These are phyloP conservation scores for Trichoderma simmonsii DNA, from an alignment of 2,329 filamentous ascomycete genomes.

Conservation along the genomic window DNA sequence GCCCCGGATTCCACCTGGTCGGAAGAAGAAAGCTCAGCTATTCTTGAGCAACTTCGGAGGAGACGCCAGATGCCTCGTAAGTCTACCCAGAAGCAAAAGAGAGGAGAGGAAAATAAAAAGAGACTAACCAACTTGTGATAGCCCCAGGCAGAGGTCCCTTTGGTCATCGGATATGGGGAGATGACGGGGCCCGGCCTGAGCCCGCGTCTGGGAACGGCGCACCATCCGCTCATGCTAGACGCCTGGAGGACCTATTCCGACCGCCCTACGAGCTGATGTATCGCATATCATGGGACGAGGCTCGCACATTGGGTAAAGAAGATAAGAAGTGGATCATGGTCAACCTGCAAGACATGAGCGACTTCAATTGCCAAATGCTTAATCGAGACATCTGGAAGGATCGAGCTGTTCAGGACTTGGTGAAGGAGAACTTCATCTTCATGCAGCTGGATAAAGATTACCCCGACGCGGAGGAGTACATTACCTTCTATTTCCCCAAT, in stretches of 20 bases:
- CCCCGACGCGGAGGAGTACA: constrained; percentile 71
- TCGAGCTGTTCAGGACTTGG: constrained; percentile 68
- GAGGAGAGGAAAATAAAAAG: not conserved
- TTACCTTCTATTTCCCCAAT: constrained; percentile 81
- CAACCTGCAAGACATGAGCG: constrained; percentile 88
- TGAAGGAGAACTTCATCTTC: constrained; percentile 92
- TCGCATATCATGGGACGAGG: constrained; percentile 75
- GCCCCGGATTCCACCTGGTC: constrained; percentile 57
- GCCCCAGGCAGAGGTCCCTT: constrained; percentile 35
- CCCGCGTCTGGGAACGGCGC: constrained; percentile 44
- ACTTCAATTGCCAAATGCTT: constrained; percentile 91
- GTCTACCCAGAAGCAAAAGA: not conserved
- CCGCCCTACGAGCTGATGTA: constrained; percentile 90
- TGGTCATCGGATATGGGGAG: constrained; percentile 38
- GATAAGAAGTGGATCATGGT: constrained; percentile 92
- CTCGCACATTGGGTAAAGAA: constrained; percentile 80
- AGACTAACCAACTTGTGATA: constrained; percentile 3
- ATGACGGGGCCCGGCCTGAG: constrained; percentile 23
- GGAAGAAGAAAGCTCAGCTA: constrained; percentile 49
- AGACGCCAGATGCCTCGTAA: constrained; percentile 36
- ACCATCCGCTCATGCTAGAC: constrained; percentile 58
- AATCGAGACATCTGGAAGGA: constrained; percentile 98
- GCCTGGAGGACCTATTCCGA: constrained; percentile 86
- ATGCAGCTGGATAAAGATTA: constrained; percentile 91
- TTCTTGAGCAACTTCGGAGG: constrained; percentile 63